Percentiles rank a stretch among this genome's conserved stretches.
Conservation (phyloP, 345 rosid genomes). For the Eucalyptus pauciflora region DNA sequence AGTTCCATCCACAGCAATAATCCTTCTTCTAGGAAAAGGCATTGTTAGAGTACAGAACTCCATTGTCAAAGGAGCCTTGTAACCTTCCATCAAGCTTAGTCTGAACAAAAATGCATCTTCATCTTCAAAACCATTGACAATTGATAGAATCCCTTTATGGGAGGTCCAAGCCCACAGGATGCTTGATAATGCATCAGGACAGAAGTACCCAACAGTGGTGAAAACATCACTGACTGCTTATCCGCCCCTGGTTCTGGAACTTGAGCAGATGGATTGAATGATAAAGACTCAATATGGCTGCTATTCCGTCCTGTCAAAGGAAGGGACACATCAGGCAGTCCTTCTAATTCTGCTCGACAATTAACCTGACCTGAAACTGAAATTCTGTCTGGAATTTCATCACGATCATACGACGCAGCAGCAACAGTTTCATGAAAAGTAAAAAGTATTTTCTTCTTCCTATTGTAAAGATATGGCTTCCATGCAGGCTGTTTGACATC, state of each 20-base stretch:
- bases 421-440: slow-evolving; percentile 66
- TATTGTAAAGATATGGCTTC: slow-evolving; percentile 89
- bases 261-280: slow-evolving; percentile 86
- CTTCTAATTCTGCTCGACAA: slow-evolving; percentile 87
- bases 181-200: slow-evolving; percentile 84
- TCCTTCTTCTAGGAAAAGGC: slow-evolving; percentile 86
- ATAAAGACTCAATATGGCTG: slow-evolving; percentile 59
- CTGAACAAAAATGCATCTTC: slow-evolving; percentile 94
- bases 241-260: slow-evolving; percentile 77
- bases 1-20: slow-evolving; percentile 71
- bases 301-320: slow-evolving; percentile 63
- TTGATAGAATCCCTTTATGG: slow-evolving; percentile 89
- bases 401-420: slow-evolving; percentile 86
- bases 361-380: slow-evolving; percentile 87
- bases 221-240: slow-evolving; percentile 79
- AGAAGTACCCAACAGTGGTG: slow-evolving; percentile 78
- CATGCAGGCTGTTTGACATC: slow-evolving; percentile 92
- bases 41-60: slow-evolving; percentile 83
- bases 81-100: slow-evolving; percentile 79
- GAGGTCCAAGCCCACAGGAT: slow-evolving; percentile 62
- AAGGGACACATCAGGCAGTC: slow-evolving; percentile 86
- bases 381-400: slow-evolving; percentile 79
- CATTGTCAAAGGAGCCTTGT: slow-evolving; percentile 71
- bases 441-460: slow-evolving; percentile 73
- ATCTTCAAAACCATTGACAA: slow-evolving; percentile 93